Evolutionary conservation across 2,329 filamentous ascomycete species (phyloP).

Genomic region (Septoria linicola): DNA sequence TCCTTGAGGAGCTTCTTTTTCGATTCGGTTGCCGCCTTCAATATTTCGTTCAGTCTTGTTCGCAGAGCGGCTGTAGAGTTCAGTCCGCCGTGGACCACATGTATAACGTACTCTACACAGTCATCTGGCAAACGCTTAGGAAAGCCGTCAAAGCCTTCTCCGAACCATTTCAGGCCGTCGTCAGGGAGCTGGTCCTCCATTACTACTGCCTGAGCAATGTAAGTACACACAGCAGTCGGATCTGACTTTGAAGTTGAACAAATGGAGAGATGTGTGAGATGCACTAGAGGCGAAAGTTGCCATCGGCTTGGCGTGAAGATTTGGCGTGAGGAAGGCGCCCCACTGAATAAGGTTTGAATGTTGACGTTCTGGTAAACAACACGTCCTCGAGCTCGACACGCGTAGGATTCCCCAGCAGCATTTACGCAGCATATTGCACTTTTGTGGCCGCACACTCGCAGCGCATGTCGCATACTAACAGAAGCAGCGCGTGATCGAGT

Average conservation of each 20-base stretch:
- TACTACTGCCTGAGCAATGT: not conserved
- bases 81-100: constrained; percentile 62
- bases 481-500: not conserved
- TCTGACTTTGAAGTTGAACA: too few relatives aligned
- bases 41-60: constrained; percentile 66
- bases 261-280: not conserved
- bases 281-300: not conserved
- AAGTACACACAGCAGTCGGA: too few relatives aligned
- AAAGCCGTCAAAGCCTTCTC: constrained; percentile 64
- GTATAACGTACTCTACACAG: constrained; percentile 79
- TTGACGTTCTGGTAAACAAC: constrained; percentile 8
- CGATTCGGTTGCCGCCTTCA: constrained; percentile 67
- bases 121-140: constrained; percentile 74
- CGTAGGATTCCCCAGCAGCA: constrained; percentile 1
- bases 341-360: not conserved
- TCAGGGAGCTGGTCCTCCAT: constrained; percentile 38
- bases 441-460: not conserved
- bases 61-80: constrained; percentile 54
- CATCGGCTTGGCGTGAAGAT: not conserved
- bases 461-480: constrained; percentile 5
- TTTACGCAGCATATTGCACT: not conserved
- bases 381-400: constrained; percentile 1
- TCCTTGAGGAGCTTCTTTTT: constrained; percentile 66
- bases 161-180: constrained; percentile 65
- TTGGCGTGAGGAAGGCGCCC: not conserved